Evolutionary conservation across 495 filamentous ascomycete genomes (phyloP), one percentile per base, ranked within the genome.

Genomic region (Chaetomidium leptoderma): DNA sequence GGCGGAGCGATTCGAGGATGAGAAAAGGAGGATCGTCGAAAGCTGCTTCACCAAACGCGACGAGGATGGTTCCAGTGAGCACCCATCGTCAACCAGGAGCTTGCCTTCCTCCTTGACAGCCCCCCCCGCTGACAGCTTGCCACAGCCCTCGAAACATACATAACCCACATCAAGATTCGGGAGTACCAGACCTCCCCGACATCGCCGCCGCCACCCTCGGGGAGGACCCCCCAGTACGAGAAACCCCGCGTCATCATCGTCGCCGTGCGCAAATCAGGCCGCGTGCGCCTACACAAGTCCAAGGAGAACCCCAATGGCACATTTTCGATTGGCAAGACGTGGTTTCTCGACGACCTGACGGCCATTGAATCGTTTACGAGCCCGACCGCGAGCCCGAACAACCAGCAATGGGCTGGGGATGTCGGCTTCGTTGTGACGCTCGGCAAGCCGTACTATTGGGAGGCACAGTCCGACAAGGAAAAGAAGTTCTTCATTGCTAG

Each of bases 401-500:
- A 84, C 32, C 86, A 86, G 61, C 78, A 89, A 63, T 91, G 86
- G 86, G 91, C 89, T 33, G 82, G 85, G 40, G 84, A 83, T 52
- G 80, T 83, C 36, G 93, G 93, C 21, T 98, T 98, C 66, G 76
- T 86, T n/a, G 88, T 97, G 21, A 92, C 85, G 0, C 78, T 98
- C 23, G 83, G 88, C 11, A 98, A 98, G 70, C 88, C 91, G 0
- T 98, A 98, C 70, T 97, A 95, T 70, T 98, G 93, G 93, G 86
- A 93, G 73, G 91, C 95, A 17, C 81, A 86, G 36, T 92, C 86
- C 13, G 80, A 86, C 44, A 96, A 95, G 74, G 93, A 97, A 71
- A 97, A 97, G 77, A 91, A 95, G 55, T 97, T 96, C 74, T 98
- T 98, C 70, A 95, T 97, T 66, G 88, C 86, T 26, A 95, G 90